phyloP scores from a whole-genome alignment of 2,329 filamentous ascomycete genomes.

The Penicillium sp. region DNA sequence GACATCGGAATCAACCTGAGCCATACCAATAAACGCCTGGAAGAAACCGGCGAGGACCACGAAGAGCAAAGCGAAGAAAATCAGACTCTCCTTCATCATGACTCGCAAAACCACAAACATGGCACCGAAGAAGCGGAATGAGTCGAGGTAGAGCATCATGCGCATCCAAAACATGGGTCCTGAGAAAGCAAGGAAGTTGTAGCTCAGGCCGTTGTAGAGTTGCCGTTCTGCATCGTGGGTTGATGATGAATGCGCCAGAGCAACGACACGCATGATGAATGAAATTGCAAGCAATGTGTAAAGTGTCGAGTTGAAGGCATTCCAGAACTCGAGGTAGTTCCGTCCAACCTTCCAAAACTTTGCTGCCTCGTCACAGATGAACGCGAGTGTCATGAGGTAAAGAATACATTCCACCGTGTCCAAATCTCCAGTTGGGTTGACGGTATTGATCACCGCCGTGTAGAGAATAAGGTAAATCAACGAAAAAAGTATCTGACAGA shows the following conservation, averaged over 20 bases:
- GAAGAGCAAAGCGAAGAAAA: slow-evolving; percentile 89
- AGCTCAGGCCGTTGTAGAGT: slow-evolving; percentile 77
- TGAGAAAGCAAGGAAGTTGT: slow-evolving; percentile 90
- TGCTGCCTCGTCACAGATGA: slow-evolving; percentile 80
- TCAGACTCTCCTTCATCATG: slow-evolving; percentile 91
- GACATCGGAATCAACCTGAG: slow-evolving; percentile 74
- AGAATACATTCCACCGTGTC: slow-evolving; percentile 82
- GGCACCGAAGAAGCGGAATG: slow-evolving; percentile 91
- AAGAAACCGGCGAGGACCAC: slow-evolving; percentile 80
- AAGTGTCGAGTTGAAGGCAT: slow-evolving; percentile 84
- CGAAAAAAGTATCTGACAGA: slow-evolving; percentile 81
- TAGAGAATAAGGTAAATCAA: slow-evolving; percentile 82
- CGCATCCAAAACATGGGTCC: slow-evolving; percentile 98
- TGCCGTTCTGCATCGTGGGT: slow-evolving; percentile 55
- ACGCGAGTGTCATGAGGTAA: slow-evolving; percentile 89
- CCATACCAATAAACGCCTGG: slow-evolving; percentile 91
- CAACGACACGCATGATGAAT: slow-evolving; percentile 77
- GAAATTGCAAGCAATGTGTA: slow-evolving; percentile 80
- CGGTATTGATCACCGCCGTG: slow-evolving; percentile 89
- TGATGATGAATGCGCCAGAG: slow-evolving; percentile 65
- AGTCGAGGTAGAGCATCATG: slow-evolving; percentile 88
- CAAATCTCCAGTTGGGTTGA: slow-evolving; percentile 81
- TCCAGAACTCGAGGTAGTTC: slow-evolving; percentile 95
- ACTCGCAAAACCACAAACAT: slow-evolving; percentile 97
- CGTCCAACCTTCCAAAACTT: slow-evolving; percentile 95